phyloP scores from a whole-genome alignment of 179 eudicot genomes.

The Silene noctiflora region DNA sequence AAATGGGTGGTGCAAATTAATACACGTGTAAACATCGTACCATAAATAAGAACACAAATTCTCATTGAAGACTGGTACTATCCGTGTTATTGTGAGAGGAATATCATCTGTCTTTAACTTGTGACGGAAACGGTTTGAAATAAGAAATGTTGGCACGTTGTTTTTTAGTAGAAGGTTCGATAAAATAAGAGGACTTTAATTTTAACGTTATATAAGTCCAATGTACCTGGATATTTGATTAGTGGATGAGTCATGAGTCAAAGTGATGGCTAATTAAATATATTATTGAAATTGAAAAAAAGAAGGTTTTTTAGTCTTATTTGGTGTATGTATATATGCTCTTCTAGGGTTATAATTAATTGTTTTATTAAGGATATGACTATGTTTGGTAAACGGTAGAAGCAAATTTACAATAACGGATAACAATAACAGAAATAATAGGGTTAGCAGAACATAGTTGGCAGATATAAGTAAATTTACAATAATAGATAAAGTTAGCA shows the following conservation, averaged over 20 bases:
- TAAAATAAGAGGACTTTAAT: constrained; percentile 17
- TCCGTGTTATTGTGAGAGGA: too few relatives aligned
- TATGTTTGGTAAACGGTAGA: too few relatives aligned
- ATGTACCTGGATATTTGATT: constrained; percentile 44
- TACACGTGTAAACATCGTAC: constrained; percentile 28
- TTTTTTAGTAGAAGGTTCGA: constrained; percentile 21
- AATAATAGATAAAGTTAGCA: too few relatives aligned
- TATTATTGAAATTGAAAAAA: constrained; percentile 9
- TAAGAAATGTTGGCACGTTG: constrained; percentile 27
- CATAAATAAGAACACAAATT: constrained; percentile 28
- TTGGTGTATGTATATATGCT: constrained; percentile 8
- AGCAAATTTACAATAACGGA: too few relatives aligned
- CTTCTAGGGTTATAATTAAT: too few relatives aligned
- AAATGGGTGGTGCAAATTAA: constrained; percentile 8
- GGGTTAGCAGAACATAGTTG: too few relatives aligned
- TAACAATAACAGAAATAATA: too few relatives aligned
- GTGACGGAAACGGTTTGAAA: too few relatives aligned
- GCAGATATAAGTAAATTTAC: too few relatives aligned
- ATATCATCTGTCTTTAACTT: too few relatives aligned
- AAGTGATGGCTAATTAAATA: constrained; percentile 43
- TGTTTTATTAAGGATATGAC: background rate
- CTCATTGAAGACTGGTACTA: too few relatives aligned
- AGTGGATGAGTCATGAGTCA: constrained; percentile 40
- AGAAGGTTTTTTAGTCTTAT: constrained; percentile 9
- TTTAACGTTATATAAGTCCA: constrained; percentile 23